Evolutionary conservation across 2,329 filamentous ascomycete genomes (phyloP).

Genomic region (Neopestalotiopsis sp.): DNA sequence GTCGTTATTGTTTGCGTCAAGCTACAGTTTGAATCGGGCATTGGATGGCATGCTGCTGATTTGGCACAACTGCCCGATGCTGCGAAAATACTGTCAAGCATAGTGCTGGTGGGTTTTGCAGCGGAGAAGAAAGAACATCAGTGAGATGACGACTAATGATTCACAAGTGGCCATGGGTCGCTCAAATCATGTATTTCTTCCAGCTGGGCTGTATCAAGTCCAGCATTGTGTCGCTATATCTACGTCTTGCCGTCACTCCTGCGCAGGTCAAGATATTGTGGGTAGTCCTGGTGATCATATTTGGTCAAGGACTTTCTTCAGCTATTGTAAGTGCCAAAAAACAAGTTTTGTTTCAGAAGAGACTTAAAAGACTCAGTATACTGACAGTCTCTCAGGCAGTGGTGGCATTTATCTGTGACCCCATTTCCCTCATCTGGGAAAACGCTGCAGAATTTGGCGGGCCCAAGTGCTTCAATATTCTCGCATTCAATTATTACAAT

Average conservation of each 20-base stretch:
- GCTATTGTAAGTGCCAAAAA: neutral
- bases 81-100: neutral
- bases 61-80: neutral
- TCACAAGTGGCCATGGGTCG: neutral
- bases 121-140: neutral
- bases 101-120: neutral
- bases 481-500: conserved; percentile 6
- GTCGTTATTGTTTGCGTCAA: neutral
- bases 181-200: neutral
- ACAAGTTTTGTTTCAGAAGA: no score
- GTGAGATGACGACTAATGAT: neutral
- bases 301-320: neutral
- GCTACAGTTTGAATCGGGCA: neutral
- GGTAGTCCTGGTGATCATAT: neutral
- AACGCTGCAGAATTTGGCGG: neutral
- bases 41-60: neutral
- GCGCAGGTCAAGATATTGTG: neutral
- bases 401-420: neutral
- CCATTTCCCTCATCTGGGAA: neutral
- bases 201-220: conserved; percentile 1
- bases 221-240: neutral
- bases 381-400: neutral
- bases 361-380: neutral
- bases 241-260: neutral
- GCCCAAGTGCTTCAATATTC: neutral